phyloP scores from a whole-genome alignment of 2,329 filamentous ascomycete species.

The Trichoderma pleuroti region DNA sequence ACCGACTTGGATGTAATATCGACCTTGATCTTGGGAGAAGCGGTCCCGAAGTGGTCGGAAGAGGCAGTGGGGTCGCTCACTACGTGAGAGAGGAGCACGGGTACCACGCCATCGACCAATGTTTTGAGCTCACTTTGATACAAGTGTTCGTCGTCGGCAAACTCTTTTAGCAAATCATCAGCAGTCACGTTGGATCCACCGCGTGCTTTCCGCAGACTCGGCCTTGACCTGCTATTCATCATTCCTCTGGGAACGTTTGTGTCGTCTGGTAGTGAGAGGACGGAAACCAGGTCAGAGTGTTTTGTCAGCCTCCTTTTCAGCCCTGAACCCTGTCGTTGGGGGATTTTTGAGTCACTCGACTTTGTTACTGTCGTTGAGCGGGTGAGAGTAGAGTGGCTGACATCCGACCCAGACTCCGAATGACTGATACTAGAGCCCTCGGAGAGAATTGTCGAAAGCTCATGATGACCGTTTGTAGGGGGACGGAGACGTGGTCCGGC shows the following conservation, averaged over 20 bases:
- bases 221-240: conserved; percentile 69
- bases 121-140: conserved; percentile 91
- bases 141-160: conserved; percentile 77
- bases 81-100: conserved; percentile 82
- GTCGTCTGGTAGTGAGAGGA: conserved; percentile 70
- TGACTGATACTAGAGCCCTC: conserved; percentile 44
- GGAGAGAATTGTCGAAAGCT: conserved; percentile 56
- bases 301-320: conserved; percentile 78
- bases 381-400: conserved; percentile 49
- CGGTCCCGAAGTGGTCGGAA: conserved; percentile 64
- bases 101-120: conserved; percentile 90
- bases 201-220: conserved; percentile 72
- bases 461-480: conserved; percentile 53
- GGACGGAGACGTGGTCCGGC: conserved; percentile 39
- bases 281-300: conserved; percentile 90
- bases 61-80: conserved; percentile 62
- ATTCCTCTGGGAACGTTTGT: conserved; percentile 54
- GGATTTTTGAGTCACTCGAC: conserved; percentile 21
- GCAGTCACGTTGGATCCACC: conserved; percentile 66
- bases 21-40: conserved; percentile 48
- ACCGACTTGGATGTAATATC: conserved; percentile 76
- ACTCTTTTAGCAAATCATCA: conserved; percentile 72
- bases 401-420: conserved; percentile 49
- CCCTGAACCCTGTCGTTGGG: conserved; percentile 45
- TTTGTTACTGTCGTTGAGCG: conserved; percentile 50